Evolutionary conservation across 2,329 filamentous ascomycete genomes (phyloP).

Genomic region (Taxawa tesnikishii): DNA sequence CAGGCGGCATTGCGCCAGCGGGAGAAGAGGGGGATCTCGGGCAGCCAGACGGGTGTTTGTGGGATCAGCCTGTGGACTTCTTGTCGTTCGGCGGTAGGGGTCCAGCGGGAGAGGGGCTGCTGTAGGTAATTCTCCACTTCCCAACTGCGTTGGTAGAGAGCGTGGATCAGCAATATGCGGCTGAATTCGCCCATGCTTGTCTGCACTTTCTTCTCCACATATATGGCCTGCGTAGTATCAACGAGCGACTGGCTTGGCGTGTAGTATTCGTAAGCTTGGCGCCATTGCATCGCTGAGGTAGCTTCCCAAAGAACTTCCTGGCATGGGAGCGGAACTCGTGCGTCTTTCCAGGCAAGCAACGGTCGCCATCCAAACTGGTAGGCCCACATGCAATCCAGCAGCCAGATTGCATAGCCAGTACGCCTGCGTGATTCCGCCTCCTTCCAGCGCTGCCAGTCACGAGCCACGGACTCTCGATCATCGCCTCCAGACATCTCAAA

Average conservation of each 20-base stretch:
- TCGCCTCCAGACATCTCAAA: not conserved
- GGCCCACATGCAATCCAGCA: slow-evolving; percentile 13
- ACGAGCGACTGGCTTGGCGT: slow-evolving; percentile 21
- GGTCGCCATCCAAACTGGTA: slow-evolving; percentile 11
- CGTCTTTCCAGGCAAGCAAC: slow-evolving; percentile 9
- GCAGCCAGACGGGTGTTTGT: slow-evolving; percentile 27
- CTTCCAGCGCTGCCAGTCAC: slow-evolving; percentile 11
- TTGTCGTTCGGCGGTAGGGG: slow-evolving; percentile 13
- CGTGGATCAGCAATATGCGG: slow-evolving; percentile 36
- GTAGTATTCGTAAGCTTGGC: slow-evolving; percentile 7
- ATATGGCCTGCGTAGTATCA: slow-evolving; percentile 32
- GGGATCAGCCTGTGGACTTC: slow-evolving; percentile 6
- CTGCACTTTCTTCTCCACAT: slow-evolving; percentile 36
- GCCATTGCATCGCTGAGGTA: slow-evolving; percentile 12
- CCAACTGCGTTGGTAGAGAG: slow-evolving; percentile 37
- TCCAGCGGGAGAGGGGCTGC: slow-evolving; percentile 29
- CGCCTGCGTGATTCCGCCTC: slow-evolving; percentile 10
- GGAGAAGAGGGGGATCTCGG: slow-evolving; percentile 32
- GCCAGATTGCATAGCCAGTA: slow-evolving; percentile 13
- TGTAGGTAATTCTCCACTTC: slow-evolving; percentile 34
- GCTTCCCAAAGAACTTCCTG: slow-evolving; percentile 16
- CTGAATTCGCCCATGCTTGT: slow-evolving; percentile 35
- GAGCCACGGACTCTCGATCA: slow-evolving; percentile 2
- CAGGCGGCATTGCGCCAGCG: slow-evolving; percentile 36
- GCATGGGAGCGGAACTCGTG: slow-evolving; percentile 13